Evolutionary conservation across 805 yeast species (phyloP), one percentile per base, ranked within the genome.

Genomic region (Maudiozyma saulgeensis): DNA sequence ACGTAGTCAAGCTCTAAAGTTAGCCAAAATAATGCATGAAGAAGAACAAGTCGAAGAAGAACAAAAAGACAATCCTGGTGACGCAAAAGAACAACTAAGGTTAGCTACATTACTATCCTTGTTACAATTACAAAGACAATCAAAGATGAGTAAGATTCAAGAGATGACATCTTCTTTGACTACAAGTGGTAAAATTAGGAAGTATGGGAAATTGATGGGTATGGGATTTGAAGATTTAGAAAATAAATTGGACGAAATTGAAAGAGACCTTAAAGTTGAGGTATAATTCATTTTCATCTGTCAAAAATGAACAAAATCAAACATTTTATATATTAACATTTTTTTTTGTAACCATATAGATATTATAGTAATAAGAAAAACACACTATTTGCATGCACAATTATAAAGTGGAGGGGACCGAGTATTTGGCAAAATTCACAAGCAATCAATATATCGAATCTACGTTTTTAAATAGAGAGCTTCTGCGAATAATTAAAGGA

Each of bases 171-270:
- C 68, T 25, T 74, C 70, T 32, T 64, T 74, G 37, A 75, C 72
- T 63, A 45, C 60, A 3, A 70, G 74, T 15, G 70, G 69, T 28
- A 84, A 81, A 64, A 83, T 87, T 79, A 77, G 78, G 57, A 88
- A 87, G 63, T 84, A 91, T 70, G 75, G 95, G 53, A 81, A 81
- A 60, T 72, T 91, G 53, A 81, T 91, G 63, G 95, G 87, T 2
- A 74, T 88, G 47, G 78, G 81, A 47, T 74, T 82, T 31, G 95
- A 87, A 51, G 93, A 84, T 52, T 81, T 93, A 51, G 87, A 84
- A 56, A 83, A 86, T 26, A 73, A 89, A 52, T 72, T 91, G 47
- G 91, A 86, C 56, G 96, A 91, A 19, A 86, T 91, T 43, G 88
- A 72, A 51, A 60, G 64, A 23, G 75, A 70, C 45, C 51, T 71